Evolutionary conservation across 2,329 filamentous ascomycete species (phyloP).

Genomic region (Xylaria sp.): DNA sequence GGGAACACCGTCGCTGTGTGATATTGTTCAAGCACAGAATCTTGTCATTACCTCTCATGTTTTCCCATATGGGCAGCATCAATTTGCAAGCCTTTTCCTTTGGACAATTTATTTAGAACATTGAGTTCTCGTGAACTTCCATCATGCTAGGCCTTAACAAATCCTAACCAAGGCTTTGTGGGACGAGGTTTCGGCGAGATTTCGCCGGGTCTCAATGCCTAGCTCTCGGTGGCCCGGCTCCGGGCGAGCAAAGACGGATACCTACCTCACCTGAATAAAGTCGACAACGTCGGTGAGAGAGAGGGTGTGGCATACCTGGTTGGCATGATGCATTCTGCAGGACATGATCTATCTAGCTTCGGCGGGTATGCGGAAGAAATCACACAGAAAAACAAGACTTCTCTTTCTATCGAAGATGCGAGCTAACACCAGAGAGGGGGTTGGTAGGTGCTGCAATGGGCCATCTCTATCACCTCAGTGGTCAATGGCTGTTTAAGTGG

Average conservation of each 20-base stretch:
- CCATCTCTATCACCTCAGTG: slow-evolving; percentile 14
- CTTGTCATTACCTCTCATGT: background rate
- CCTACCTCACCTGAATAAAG: slow-evolving; percentile 15
- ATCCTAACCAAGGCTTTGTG: background rate
- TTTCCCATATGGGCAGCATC: background rate
- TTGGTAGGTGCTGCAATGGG: slow-evolving; percentile 4
- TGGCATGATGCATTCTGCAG: slow-evolving; percentile 42
- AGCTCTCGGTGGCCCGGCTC: slow-evolving; percentile 10
- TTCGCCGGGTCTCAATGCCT: background rate
- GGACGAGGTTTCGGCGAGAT: background rate
- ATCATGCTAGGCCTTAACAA: background rate
- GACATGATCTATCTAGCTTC: slow-evolving; percentile 46
- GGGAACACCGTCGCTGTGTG: background rate
- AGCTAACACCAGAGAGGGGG: slow-evolving; percentile 19
- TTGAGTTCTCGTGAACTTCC: background rate
- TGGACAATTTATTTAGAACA: background rate
- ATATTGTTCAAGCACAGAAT: background rate
- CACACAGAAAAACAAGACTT: slow-evolving; percentile 35
- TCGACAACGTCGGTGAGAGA: slow-evolving; percentile 28
- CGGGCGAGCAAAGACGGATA: slow-evolving; percentile 32
- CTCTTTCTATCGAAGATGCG: background rate
- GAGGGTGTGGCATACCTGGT: slow-evolving; percentile 28
- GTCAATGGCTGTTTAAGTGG: slow-evolving; percentile 3
- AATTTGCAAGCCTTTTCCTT: background rate
- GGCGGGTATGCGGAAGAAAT: slow-evolving; percentile 47